Evolutionary conservation across 2,329 filamentous ascomycete genomes (phyloP).

Genomic region (Exophiala lecanii-corni): DNA sequence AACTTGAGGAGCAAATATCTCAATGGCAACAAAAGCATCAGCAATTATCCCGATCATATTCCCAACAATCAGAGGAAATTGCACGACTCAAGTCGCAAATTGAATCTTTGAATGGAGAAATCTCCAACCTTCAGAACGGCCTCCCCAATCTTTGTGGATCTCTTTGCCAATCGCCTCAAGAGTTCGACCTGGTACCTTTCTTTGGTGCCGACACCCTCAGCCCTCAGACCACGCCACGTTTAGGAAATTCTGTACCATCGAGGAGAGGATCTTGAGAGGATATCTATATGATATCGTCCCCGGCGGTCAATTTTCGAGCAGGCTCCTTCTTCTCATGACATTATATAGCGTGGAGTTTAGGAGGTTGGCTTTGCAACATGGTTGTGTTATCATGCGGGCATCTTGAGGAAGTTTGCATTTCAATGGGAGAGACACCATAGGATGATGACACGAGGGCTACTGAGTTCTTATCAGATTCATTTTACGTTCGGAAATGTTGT

Average conservation of each 20-base stretch:
- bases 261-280: conserved; percentile 5
- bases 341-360: not conserved
- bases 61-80: conserved; percentile 22
- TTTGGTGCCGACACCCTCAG: conserved; percentile 13
- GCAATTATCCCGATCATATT: conserved; percentile 18
- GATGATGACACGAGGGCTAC: no score
- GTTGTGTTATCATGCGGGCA: no score
- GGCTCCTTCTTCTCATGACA: no score
- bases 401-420: not conserved
- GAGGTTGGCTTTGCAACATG: no score
- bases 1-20: conserved; percentile 62
- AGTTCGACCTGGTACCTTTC: conserved; percentile 24
- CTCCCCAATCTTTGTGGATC: conserved; percentile 17
- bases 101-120: conserved; percentile 21
- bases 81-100: conserved; percentile 22
- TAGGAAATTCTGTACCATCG: conserved; percentile 7
- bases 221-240: conserved; percentile 14
- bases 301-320: no score
- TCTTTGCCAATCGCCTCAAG: conserved; percentile 19
- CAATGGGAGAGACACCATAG: not conserved
- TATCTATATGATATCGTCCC: no score
- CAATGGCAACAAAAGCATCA: conserved; percentile 25
- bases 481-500: no score
- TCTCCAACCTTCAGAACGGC: conserved; percentile 19
- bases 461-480: no score